These are phyloP conservation scores for Tagetes patula DNA, from an alignment of 129 eudicot species.

Conservation along the genomic window DNA sequence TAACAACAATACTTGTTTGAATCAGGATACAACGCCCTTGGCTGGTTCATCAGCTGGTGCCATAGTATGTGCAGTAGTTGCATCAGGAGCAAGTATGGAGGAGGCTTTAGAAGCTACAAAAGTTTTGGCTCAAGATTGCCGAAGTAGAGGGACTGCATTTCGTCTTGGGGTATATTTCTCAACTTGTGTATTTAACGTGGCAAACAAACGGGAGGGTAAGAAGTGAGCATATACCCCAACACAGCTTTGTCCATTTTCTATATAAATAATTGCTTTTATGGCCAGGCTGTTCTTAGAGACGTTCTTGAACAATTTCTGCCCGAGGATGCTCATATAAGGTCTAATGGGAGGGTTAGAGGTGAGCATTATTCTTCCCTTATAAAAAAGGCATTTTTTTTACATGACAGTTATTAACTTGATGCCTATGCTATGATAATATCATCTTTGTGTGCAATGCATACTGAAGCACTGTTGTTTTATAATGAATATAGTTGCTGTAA, in stretches of 20 bases:
- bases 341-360: slow-evolving; percentile 95
- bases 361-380: slow-evolving; percentile 28
- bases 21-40: slow-evolving; percentile 93
- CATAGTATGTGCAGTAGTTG: slow-evolving; percentile 93
- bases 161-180: slow-evolving; percentile 88
- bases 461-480: slow-evolving; percentile 10
- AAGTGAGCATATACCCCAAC: not conserved
- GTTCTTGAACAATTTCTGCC: slow-evolving; percentile 78
- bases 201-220: not conserved
- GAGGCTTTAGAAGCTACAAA: slow-evolving; percentile 88
- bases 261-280: slow-evolving; percentile 15
- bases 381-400: not conserved
- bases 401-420: not conserved
- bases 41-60: slow-evolving; percentile 99
- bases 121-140: slow-evolving; percentile 82
- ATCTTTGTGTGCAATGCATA: not conserved
- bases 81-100: slow-evolving; percentile 92
- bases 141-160: slow-evolving; percentile 95
- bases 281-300: slow-evolving; percentile 95
- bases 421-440: not conserved
- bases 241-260: not conserved
- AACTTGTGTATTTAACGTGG: not conserved
- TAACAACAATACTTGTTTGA: slow-evolving; percentile 20
- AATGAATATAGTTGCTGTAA: slow-evolving; percentile 79
- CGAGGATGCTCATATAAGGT: slow-evolving; percentile 78